A percentile compares a stretch with the other conserved stretches of the same genome.
These are phyloP conservation scores for Huntiella decipiens DNA, from an alignment of 2,329 filamentous ascomycete species.

Conservation along the genomic window DNA sequence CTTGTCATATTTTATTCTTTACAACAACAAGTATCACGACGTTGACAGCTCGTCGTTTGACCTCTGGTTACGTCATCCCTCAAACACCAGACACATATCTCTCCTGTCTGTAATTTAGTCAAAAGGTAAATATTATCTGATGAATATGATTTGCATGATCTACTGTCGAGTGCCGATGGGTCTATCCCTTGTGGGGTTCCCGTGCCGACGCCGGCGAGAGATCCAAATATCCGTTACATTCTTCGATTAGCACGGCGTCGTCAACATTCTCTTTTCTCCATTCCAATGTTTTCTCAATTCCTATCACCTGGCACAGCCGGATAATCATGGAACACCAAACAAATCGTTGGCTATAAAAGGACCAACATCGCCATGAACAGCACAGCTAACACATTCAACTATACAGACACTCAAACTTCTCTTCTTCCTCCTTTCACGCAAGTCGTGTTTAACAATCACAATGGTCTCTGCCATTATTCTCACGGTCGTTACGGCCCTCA, in stretches of 20 bases:
- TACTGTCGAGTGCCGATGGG: no score
- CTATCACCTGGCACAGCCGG: background rate
- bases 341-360: background rate
- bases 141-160: background rate
- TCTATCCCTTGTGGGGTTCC: background rate
- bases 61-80: background rate
- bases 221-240: background rate
- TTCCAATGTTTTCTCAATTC: background rate
- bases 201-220: background rate
- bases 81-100: background rate
- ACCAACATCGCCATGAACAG: background rate
- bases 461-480: slow-evolving; percentile 11
- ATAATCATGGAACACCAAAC: background rate
- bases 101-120: background rate
- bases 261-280: background rate
- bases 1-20: background rate
- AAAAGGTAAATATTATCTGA: background rate
- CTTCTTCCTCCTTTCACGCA: background rate
- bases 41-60: background rate
- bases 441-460: slow-evolving; percentile 1
- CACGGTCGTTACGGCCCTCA: slow-evolving; percentile 10
- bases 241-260: background rate
- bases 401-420: slow-evolving; percentile 1
- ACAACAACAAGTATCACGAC: background rate
- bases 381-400: background rate